Evolutionary conservation across 352 stramenopile species (phyloP), one percentile per base, ranked within the genome.

Genomic region (Thraustotheca clavata): DNA sequence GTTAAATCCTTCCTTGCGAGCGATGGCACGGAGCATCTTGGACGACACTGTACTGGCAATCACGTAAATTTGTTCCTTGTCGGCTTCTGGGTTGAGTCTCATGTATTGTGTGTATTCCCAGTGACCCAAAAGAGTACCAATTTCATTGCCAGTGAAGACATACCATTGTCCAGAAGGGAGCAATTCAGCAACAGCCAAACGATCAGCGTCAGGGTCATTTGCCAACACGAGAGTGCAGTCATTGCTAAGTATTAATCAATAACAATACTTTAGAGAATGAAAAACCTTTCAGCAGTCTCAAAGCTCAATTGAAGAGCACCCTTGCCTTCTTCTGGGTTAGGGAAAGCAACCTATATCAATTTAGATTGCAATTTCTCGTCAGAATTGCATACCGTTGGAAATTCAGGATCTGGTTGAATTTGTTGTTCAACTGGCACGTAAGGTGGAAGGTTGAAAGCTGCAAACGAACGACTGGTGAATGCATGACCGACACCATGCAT

Each of bases 201-300:
- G 87, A 83, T 99, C 97, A 1, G 96, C 97, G 78, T 99, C 96
- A 0, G 97, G 97, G 76, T 99, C 97, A 70, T 99, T 99, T 12
- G 96, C 96, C 26, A 99, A 69, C 24, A 99, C 94, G 46, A 99
- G 71, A 4, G 84, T 59, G 66, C 76, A 85, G n/a, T 79, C 69
- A 24, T 69, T 31, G 3, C 60, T 68, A 48, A 2, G n/a, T 14
- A 62, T 2, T 29, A 46, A 31, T 16, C 16, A 43, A 18, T 0
- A 59, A 59, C 9, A 59, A 0, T 1, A 26, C 35, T 49, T 1
- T 26, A 59, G 11, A 1, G 74, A 41, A 79, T 76, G 69, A 72
- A 76, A 35, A 73, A 73, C 40, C 83, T 71, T 24, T 89, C 75
- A 2, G 96, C 92, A 62, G 88, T 91, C 33, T 85, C 72, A 71